These are phyloP conservation scores for Solanum hybrid DNA, from an alignment of 305 asterid genomes.

Conservation along the genomic window DNA sequence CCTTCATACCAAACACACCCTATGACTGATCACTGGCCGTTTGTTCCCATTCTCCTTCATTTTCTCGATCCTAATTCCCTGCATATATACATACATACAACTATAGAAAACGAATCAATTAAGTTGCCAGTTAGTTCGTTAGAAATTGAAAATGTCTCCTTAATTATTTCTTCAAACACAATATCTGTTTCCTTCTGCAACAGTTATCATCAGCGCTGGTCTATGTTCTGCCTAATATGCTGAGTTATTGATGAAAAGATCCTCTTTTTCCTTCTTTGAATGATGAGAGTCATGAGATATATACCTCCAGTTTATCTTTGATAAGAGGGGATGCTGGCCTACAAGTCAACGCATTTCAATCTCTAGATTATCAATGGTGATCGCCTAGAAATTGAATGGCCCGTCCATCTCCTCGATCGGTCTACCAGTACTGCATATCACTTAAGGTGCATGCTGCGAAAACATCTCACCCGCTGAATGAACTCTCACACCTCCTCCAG, in stretches of 20 bases:
- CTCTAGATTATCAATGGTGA: constrained; percentile 76
- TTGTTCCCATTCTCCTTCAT: too few relatives aligned
- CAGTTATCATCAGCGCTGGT: not conserved
- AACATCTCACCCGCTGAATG: constrained; percentile 63
- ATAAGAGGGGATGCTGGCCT: constrained; percentile 64
- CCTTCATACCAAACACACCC: too few relatives aligned
- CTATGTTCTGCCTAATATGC: constrained; percentile 11
- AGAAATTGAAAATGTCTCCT: too few relatives aligned
- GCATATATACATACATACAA: too few relatives aligned
- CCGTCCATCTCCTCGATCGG: not conserved
- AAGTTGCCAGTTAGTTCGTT: too few relatives aligned
- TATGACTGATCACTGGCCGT: too few relatives aligned
- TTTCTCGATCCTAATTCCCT: too few relatives aligned
- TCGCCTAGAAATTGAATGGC: constrained; percentile 18
- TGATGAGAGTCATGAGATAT: constrained; percentile 56
- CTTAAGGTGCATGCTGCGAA: constrained; percentile 48
- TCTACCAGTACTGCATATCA: constrained; percentile 32
- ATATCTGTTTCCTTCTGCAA: not conserved
- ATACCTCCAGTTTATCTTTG: constrained; percentile 33
- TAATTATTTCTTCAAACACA: too few relatives aligned
- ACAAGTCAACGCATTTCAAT: constrained; percentile 77
- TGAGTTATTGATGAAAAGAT: constrained; percentile 37
- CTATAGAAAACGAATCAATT: too few relatives aligned
- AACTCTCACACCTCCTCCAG: constrained; percentile 50
- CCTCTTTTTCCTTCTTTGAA: constrained; percentile 89